Base-by-base conservation (phyloP, 1,139 yeast genomes). In the Petasospora rhodanensis region DNA sequence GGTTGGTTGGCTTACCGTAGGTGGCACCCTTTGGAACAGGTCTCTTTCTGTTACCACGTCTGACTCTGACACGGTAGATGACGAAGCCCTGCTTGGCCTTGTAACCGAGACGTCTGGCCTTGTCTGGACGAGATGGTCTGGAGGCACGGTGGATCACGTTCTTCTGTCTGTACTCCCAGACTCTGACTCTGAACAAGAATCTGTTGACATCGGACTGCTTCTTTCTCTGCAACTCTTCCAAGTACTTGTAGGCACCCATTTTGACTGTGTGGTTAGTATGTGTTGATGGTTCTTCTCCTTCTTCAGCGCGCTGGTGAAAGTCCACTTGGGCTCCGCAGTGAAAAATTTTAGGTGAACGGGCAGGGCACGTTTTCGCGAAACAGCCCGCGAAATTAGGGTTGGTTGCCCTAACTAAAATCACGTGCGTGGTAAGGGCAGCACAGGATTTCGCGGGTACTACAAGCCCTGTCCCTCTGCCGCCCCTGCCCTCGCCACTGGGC, bases 1-100 rank as follows among this genome's bases (percentile, higher is more conserved):
- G 95, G 95, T 91, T 91, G 78, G 98, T 91, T 81, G 98, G 98
- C 84, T 91, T 91, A 85, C 98, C 98, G 82, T 89, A 89, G 68
- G 97, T 91, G 62, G 96, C 97, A 84, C 98, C 98, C 91, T 91
- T 91, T 76, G 94, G 89, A 63, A 83, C 97, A 62, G 96, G 97
- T 78, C 96, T 86, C 96, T 91, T 91, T 82, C 98, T 89, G 79
- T 93, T 91, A 79, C 98, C 98, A 77, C 98, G 86, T 79, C 97
- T 87, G 62, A 91, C 98, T 76, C 98, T 87, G 70, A 89, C 74
- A 74, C 98, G 84, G 95, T 74, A 91, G 79, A 91, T 78, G 55
- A 85, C 96, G 68, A 85, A 91, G 59, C 98, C 98, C 78, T 91
- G 98, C 83, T 91, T 91, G 73, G 98, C 98, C 83, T 91, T 91